These are phyloP conservation scores for Ramichloridium luteum DNA, from an alignment of 2,329 filamentous ascomycete species.

Conservation along the genomic window DNA sequence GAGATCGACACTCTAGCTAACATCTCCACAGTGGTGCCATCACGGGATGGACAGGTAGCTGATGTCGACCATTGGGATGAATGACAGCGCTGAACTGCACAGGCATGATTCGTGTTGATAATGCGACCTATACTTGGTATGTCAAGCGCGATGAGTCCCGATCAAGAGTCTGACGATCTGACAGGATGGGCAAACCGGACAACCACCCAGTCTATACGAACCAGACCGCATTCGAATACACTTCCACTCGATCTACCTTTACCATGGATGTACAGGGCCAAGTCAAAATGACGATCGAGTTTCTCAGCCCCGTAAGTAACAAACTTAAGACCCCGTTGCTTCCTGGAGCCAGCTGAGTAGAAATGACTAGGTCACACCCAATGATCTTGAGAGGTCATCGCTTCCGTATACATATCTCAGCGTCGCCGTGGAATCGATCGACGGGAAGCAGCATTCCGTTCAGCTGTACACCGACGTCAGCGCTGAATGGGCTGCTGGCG, in stretches of 20 bases:
- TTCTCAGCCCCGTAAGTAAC: slow-evolving; percentile 51
- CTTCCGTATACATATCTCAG: slow-evolving; percentile 58
- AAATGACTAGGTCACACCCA: slow-evolving; percentile 55
- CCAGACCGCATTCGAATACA: slow-evolving; percentile 55
- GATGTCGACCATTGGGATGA: neutral
- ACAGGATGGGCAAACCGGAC: slow-evolving; percentile 47
- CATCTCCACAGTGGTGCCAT: slow-evolving; percentile 31
- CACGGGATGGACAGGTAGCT: slow-evolving; percentile 47
- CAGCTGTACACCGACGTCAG: slow-evolving; percentile 63
- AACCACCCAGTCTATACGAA: slow-evolving; percentile 36
- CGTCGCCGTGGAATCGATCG: slow-evolving; percentile 48
- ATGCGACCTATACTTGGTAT: slow-evolving; percentile 35
- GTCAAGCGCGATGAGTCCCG: slow-evolving; percentile 3
- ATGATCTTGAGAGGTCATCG: slow-evolving; percentile 55
- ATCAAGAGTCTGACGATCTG: neutral
- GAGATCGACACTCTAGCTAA: neutral
- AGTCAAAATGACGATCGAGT: slow-evolving; percentile 10
- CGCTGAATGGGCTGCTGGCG: slow-evolving; percentile 58
- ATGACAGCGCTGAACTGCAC: neutral
- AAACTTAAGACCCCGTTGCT: no score
- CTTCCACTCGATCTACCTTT: slow-evolving; percentile 59
- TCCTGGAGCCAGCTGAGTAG: no score
- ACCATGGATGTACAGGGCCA: slow-evolving; percentile 33
- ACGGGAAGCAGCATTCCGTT: slow-evolving; percentile 50
- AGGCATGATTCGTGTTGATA: slow-evolving; percentile 55